phyloP scores from a whole-genome alignment of 495 filamentous ascomycete species.

The Daldinia vernicosa region DNA sequence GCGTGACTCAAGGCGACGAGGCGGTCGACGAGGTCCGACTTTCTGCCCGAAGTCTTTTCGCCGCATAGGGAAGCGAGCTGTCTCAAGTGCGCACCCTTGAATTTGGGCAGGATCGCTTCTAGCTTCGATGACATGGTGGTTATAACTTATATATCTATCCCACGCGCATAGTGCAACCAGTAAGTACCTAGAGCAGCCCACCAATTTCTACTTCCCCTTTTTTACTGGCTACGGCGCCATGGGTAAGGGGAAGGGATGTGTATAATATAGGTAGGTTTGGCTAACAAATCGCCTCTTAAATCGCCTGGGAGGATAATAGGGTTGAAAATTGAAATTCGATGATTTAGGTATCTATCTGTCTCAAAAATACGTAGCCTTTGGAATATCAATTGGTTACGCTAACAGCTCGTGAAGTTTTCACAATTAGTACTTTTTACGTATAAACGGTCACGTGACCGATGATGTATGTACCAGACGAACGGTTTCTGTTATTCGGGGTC shows the following conservation, averaged over 20 bases:
- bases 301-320: not conserved
- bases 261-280: not conserved
- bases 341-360: too few relatives aligned
- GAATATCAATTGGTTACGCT: not conserved
- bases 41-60: slow-evolving; percentile 28
- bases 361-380: not conserved
- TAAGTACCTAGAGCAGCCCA: too few relatives aligned
- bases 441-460: not conserved
- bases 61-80: slow-evolving; percentile 41
- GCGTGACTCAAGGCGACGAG: slow-evolving; percentile 14
- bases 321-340: too few relatives aligned
- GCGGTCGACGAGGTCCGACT: slow-evolving; percentile 33
- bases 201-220: not conserved
- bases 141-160: too few relatives aligned
- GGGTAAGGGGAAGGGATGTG: not conserved
- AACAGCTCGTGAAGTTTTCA: not conserved
- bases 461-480: not conserved
- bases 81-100: slow-evolving; percentile 22
- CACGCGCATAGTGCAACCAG: not conserved
- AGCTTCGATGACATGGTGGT: slow-evolving; percentile 30
- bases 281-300: not conserved
- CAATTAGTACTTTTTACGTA: not conserved
- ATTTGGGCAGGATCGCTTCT: slow-evolving; percentile 14
- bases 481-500: not conserved
- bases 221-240: not conserved